Conservation (phyloP, 2,329 filamentous ascomycete genomes). For the Monosporascus sp. region DNA sequence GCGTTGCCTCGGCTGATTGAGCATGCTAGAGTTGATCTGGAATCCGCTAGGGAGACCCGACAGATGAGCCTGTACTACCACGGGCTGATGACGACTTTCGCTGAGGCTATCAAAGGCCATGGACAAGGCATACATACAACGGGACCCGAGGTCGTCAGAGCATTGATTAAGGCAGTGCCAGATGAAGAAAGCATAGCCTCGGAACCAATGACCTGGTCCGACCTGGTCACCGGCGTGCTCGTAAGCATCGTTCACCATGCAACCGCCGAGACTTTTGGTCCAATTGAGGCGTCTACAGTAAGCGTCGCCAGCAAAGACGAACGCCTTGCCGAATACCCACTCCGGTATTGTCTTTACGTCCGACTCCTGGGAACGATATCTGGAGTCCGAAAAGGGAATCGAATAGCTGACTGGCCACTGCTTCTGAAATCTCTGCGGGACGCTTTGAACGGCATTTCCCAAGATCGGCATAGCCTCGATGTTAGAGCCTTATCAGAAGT, state of each 20-base stretch:
- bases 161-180: slow-evolving; percentile 46
- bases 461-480: slow-evolving; percentile 31
- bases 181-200: slow-evolving; percentile 43
- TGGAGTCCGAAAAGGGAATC: slow-evolving; percentile 76
- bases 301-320: slow-evolving; percentile 40
- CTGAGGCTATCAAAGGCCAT: slow-evolving; percentile 68
- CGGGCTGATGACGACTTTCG: slow-evolving; percentile 87
- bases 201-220: slow-evolving; percentile 47
- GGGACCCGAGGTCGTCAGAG: slow-evolving; percentile 46
- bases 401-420: slow-evolving; percentile 66
- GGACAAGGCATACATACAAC: slow-evolving; percentile 55
- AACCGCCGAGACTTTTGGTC: slow-evolving; percentile 64
- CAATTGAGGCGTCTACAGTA: slow-evolving; percentile 58
- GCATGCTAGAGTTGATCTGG: slow-evolving; percentile 66
- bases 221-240: slow-evolving; percentile 69
- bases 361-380: slow-evolving; percentile 61
- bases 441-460: slow-evolving; percentile 44
- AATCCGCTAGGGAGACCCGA: slow-evolving; percentile 44
- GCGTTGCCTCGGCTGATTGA: slow-evolving; percentile 66
- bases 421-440: slow-evolving; percentile 53
- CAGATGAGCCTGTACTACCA: slow-evolving; percentile 70
- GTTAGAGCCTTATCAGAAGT: slow-evolving; percentile 30
- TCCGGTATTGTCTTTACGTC: slow-evolving; percentile 43
- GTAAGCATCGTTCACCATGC: slow-evolving; percentile 81
- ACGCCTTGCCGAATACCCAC: slow-evolving; percentile 25